phyloP scores from a whole-genome alignment of 371 early-diverging fungal genomes.

The Mucor irregularis region DNA sequence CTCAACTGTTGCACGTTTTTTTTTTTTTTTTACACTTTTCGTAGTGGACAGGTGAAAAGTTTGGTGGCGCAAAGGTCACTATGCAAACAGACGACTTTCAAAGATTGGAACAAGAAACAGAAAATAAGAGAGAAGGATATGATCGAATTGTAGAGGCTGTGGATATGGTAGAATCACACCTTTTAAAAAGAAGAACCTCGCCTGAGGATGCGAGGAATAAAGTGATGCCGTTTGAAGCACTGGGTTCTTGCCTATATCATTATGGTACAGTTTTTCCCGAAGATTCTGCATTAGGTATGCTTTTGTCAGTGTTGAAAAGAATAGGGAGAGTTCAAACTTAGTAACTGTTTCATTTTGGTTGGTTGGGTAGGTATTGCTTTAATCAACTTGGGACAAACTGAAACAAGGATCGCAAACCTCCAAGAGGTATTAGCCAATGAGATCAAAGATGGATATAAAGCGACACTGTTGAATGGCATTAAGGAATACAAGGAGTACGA shows the following conservation, averaged over 20 bases:
- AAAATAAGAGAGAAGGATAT: slow-evolving; percentile 32
- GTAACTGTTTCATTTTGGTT: neutral
- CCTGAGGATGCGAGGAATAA: slow-evolving; percentile 64
- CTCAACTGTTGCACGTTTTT: neutral
- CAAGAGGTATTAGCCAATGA: slow-evolving; percentile 58
- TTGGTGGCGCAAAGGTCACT: slow-evolving; percentile 51
- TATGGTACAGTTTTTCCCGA: slow-evolving; percentile 60
- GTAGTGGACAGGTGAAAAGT: slow-evolving; percentile 54
- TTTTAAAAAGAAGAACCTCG: slow-evolving; percentile 57
- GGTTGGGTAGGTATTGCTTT: slow-evolving; percentile 47
- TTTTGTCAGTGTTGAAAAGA: neutral
- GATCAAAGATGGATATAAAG: slow-evolving; percentile 49
- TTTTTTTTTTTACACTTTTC: neutral
- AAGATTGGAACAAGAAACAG: slow-evolving; percentile 36
- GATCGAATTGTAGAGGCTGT: slow-evolving; percentile 38
- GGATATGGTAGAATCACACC: slow-evolving; percentile 18
- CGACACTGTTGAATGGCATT: slow-evolving; percentile 45
- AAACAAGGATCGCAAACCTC: slow-evolving; percentile 59
- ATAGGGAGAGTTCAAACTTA: neutral
- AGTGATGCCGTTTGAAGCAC: slow-evolving; percentile 57
- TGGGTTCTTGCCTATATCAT: slow-evolving; percentile 60
- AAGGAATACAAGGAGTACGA: slow-evolving; percentile 67
- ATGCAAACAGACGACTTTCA: slow-evolving; percentile 50
- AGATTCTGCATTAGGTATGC: slow-evolving; percentile 62
- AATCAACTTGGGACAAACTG: slow-evolving; percentile 62